phyloP scores from a whole-genome alignment of 2,329 filamentous ascomycete genomes.

The Madurella mycetomatis region DNA sequence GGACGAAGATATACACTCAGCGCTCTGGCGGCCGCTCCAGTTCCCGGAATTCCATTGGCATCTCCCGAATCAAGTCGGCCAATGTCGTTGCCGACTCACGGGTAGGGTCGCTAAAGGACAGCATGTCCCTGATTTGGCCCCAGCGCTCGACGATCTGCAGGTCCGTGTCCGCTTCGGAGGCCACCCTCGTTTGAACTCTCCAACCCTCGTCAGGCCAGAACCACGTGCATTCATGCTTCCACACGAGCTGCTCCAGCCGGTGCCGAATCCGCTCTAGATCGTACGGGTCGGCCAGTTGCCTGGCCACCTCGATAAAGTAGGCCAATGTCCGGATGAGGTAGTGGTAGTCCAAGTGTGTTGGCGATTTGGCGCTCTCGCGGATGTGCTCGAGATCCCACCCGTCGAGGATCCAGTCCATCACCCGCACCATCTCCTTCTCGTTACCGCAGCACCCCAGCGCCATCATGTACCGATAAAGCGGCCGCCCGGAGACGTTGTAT shows the following conservation, averaged over 20 bases:
- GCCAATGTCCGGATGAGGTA: slow-evolving; percentile 28
- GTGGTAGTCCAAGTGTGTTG: slow-evolving; percentile 34
- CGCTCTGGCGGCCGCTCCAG: neutral
- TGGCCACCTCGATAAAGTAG: slow-evolving; percentile 45
- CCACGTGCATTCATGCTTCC: slow-evolving; percentile 20
- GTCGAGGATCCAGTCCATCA: slow-evolving; percentile 56
- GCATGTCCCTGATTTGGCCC: neutral
- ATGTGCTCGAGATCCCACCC: slow-evolving; percentile 39
- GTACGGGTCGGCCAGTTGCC: slow-evolving; percentile 36
- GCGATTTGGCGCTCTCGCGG: slow-evolving; percentile 34
- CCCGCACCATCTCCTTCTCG: slow-evolving; percentile 50
- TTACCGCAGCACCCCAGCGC: slow-evolving; percentile 59
- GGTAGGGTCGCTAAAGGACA: neutral
- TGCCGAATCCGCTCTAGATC: slow-evolving; percentile 31
- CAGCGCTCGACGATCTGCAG: slow-evolving; percentile 8
- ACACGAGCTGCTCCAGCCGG: slow-evolving; percentile 18
- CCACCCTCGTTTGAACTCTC: neutral
- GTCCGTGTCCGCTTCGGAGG: slow-evolving; percentile 10
- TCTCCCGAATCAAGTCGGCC: neutral
- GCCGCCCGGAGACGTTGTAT: slow-evolving; percentile 41
- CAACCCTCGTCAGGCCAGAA: slow-evolving; percentile 12
- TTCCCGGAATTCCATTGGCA: neutral
- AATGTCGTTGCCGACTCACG: neutral
- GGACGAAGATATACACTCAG: neutral
- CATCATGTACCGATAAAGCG: slow-evolving; percentile 58